phyloP scores from a whole-genome alignment of 2,329 filamentous ascomycete genomes.

The Phoma sp. region DNA sequence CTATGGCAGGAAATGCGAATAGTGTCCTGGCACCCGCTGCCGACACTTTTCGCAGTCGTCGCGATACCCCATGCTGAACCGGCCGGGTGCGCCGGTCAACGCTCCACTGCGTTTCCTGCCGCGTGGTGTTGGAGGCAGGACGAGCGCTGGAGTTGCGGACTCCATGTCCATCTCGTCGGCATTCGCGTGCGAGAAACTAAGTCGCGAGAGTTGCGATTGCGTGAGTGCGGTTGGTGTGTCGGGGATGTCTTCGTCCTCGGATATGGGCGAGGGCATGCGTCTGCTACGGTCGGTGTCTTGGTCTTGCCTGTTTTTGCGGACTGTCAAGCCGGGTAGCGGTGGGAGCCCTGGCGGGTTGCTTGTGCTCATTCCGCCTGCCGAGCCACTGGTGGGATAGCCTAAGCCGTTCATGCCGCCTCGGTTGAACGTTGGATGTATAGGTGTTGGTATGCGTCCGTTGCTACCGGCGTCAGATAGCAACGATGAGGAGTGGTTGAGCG shows the following conservation, averaged over 20 bases:
- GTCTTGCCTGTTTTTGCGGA: slow-evolving; percentile 31
- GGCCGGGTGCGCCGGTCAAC: slow-evolving; percentile 40
- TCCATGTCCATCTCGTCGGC: slow-evolving; percentile 44
- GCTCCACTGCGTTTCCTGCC: slow-evolving; percentile 50
- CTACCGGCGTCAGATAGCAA: slow-evolving; percentile 23
- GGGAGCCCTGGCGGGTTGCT: slow-evolving; percentile 17
- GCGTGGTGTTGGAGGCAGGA: slow-evolving; percentile 31
- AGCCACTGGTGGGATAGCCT: slow-evolving; percentile 37
- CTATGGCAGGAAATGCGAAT: slow-evolving; percentile 54
- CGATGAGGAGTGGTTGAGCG: slow-evolving; percentile 41
- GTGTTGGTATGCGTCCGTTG: slow-evolving; percentile 48
- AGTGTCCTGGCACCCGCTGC: slow-evolving; percentile 56
- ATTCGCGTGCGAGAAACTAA: slow-evolving; percentile 41
- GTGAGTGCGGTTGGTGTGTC: slow-evolving; percentile 47
- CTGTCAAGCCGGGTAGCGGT: slow-evolving; percentile 25
- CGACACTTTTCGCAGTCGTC: slow-evolving; percentile 59
- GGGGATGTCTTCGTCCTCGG: slow-evolving; percentile 47
- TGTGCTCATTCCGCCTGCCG: slow-evolving; percentile 32
- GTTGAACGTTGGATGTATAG: slow-evolving; percentile 49
- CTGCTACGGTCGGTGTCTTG: slow-evolving; percentile 33
- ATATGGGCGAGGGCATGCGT: slow-evolving; percentile 51
- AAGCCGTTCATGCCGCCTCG: slow-evolving; percentile 36
- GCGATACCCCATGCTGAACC: slow-evolving; percentile 57
- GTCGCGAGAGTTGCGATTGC: slow-evolving; percentile 47
- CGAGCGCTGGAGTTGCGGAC: slow-evolving; percentile 15